Base-by-base conservation (phyloP, 345 rosid species). In the Citrus trifoliata region DNA sequence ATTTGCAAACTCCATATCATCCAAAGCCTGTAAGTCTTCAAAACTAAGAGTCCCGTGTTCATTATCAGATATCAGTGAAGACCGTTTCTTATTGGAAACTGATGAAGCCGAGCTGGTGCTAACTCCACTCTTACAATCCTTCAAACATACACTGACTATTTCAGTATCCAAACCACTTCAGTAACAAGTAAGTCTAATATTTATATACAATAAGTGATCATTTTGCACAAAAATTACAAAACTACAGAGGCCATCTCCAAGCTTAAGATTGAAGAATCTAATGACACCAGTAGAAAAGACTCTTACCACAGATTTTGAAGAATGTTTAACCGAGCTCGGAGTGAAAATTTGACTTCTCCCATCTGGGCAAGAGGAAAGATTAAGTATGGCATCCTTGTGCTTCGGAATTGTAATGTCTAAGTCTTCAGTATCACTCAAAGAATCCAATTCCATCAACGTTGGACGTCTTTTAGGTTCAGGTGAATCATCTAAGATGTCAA, bases 1-100 rank as follows among this genome's bases (percentile, higher is more conserved):
- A 82, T 96, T 96, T 75, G 97, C 97, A 53, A 96, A 83, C 80
- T 96, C 98, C 77, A 86, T 42, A 72, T 91, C 92, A 93, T 94
- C 99, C 88, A 96, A 76, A 38, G 86, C 90, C 87, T 86, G 87
- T 74, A 94, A 83, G 83, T 91, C 91, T 77, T 91, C 89, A 28
- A 83, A 91, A 80, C 90, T 88, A 38, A 90, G 92, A 80, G 81
- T 91, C 73, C 75, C 78, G 21, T 42, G 74, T n/a, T 74, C 81
- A 16, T 75, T 80, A 13, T 71, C 76, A 55, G 88, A 82, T 61
- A 60, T 71, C 68, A 1, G 67, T 16, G 80, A 73, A 80, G 70
- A 62, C 53, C 32, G 71, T 48, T 69, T 86, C 80, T 88, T 88
- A 37, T 81, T 80, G 78, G 86, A 81, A 80, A 81, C 46, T 30